Percentiles rank a stretch among this genome's conserved stretches.
These are phyloP conservation scores for Priceomyces carsonii DNA, from an alignment of 805 yeast species.

Conservation along the genomic window DNA sequence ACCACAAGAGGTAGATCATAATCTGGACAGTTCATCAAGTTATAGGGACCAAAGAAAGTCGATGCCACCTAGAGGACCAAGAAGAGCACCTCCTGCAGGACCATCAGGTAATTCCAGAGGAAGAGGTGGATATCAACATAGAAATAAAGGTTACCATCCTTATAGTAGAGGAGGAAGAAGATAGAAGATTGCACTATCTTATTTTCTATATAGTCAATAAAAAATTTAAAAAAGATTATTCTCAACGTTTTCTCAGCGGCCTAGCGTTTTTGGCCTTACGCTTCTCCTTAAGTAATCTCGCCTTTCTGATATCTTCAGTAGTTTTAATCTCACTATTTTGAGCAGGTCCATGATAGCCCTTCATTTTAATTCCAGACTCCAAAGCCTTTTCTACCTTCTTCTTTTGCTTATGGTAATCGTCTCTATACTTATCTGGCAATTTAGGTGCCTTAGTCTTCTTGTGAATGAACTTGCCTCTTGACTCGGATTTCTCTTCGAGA, in stretches of 20 bases:
- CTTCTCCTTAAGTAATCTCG: conserved; percentile 67
- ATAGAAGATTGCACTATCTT: conserved; percentile 5
- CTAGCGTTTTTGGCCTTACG: conserved; percentile 84
- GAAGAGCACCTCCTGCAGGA: conserved; percentile 41
- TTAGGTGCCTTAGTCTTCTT: conserved; percentile 77
- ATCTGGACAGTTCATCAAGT: conserved; percentile 12
- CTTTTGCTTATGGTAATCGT: conserved; percentile 80
- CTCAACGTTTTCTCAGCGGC: conserved; percentile 44
- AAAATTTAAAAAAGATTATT: conserved; percentile 4
- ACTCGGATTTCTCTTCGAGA: conserved; percentile 26
- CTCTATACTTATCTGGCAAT: conserved; percentile 87
- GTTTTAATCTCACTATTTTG: conserved; percentile 60
- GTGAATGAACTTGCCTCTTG: conserved; percentile 62
- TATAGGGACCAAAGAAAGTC: conserved; percentile 27
- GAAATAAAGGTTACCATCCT: conserved; percentile 40
- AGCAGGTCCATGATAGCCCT: conserved; percentile 58
- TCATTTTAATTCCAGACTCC: conserved; percentile 70
- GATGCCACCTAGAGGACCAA: conserved; percentile 55
- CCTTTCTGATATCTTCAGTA: conserved; percentile 76
- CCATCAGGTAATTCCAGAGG: conserved; percentile 32
- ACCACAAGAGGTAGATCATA: conserved; percentile 10
- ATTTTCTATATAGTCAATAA: background rate
- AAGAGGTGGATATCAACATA: conserved; percentile 30
- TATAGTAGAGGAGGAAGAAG: conserved; percentile 43
- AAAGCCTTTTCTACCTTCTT: conserved; percentile 78